These are phyloP conservation scores for Nemania sp. DNA, from an alignment of 2,329 filamentous ascomycete species.

Conservation along the genomic window DNA sequence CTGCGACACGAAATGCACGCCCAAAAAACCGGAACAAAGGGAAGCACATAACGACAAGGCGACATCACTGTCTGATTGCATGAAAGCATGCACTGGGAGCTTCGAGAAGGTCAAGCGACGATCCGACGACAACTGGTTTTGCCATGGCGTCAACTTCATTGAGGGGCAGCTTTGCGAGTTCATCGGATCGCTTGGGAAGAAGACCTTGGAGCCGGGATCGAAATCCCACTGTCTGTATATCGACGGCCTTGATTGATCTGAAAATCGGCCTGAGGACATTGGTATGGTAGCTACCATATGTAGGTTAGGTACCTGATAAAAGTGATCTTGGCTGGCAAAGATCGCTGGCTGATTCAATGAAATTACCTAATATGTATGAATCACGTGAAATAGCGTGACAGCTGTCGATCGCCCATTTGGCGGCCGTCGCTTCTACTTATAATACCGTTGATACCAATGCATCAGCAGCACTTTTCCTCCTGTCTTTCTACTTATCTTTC, in stretches of 20 bases:
- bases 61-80: slow-evolving; percentile 24
- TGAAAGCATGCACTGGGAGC: slow-evolving; percentile 32
- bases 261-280: not conserved
- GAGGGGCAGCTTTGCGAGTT: slow-evolving; percentile 35
- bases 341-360: too few relatives aligned
- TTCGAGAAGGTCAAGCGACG: slow-evolving; percentile 31
- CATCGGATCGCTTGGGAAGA: slow-evolving; percentile 28
- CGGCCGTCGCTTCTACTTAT: too few relatives aligned
- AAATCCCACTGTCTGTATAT: slow-evolving; percentile 26
- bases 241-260: slow-evolving; percentile 5
- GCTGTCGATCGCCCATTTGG: too few relatives aligned
- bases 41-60: slow-evolving; percentile 26
- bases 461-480: too few relatives aligned
- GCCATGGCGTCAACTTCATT: slow-evolving; percentile 35
- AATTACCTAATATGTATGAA: too few relatives aligned
- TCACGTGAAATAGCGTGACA: too few relatives aligned
- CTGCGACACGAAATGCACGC: slow-evolving; percentile 32
- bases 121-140: slow-evolving; percentile 31
- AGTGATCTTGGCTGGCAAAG: too few relatives aligned
- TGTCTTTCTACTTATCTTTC: too few relatives aligned
- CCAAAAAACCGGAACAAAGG: slow-evolving; percentile 26
- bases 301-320: too few relatives aligned
- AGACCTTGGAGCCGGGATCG: slow-evolving; percentile 23
- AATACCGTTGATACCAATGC: too few relatives aligned
- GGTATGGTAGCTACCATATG: too few relatives aligned